Percentiles rank a stretch among this genome's conserved stretches.
These are phyloP conservation scores for Lachancea thermotolerans DNA, from an alignment of 805 yeast genomes.

Conservation along the genomic window DNA sequence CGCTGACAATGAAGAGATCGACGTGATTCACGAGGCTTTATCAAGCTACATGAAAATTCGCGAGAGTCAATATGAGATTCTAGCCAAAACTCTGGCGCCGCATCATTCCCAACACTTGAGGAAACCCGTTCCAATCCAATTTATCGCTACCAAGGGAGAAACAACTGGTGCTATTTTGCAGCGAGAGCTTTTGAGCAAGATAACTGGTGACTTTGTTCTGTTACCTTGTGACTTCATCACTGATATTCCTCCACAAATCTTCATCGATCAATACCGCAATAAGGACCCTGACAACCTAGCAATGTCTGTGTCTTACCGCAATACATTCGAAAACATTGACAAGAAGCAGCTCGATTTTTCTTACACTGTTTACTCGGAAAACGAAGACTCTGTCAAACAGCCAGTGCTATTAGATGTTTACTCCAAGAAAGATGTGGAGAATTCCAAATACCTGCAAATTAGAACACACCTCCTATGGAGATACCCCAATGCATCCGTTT, in stretches of 20 bases:
- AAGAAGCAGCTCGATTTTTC: constrained; percentile 46
- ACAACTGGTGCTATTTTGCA: constrained; percentile 59
- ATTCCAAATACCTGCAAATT: constrained; percentile 62
- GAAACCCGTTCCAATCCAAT: constrained; percentile 35
- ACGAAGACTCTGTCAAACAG: constrained; percentile 32
- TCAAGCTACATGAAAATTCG: constrained; percentile 40
- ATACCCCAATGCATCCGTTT: constrained; percentile 69
- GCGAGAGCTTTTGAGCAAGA: constrained; percentile 37
- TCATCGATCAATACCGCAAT: constrained; percentile 77
- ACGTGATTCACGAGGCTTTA: constrained; percentile 43
- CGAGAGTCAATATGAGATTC: constrained; percentile 27
- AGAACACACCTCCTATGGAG: constrained; percentile 89
- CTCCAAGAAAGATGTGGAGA: constrained; percentile 60
- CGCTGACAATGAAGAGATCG: constrained; percentile 41
- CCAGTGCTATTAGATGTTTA: constrained; percentile 61
- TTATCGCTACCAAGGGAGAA: constrained; percentile 40
- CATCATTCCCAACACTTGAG: constrained; percentile 26
- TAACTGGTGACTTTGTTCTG: constrained; percentile 56
- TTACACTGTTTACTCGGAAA: constrained; percentile 59
- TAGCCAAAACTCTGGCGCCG: constrained; percentile 18
- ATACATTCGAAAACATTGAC: constrained; percentile 69
- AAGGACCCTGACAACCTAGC: constrained; percentile 64
- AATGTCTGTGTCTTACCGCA: constrained; percentile 68
- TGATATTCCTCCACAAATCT: constrained; percentile 81
- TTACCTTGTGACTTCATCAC: constrained; percentile 94